These are phyloP conservation scores for Phytophthora cajani DNA, from an alignment of 352 stramenopile species.

Conservation along the genomic window DNA sequence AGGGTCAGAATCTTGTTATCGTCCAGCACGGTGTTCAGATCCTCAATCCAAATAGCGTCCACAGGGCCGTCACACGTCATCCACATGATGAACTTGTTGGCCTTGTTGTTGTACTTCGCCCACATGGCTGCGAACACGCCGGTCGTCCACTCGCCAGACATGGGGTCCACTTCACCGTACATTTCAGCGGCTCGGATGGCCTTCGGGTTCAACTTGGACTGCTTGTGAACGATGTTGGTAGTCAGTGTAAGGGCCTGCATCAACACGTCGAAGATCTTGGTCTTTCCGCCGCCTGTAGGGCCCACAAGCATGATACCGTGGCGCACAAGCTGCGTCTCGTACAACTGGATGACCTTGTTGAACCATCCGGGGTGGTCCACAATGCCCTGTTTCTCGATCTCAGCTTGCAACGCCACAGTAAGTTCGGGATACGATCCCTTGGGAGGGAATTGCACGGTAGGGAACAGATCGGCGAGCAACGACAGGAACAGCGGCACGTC, in stretches of 20 bases:
- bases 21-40: conserved; percentile 98
- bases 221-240: conserved; percentile 94
- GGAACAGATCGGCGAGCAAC: conserved; percentile 97
- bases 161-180: conserved; percentile 97
- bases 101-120: conserved; percentile 98
- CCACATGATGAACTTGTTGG: conserved; percentile 98
- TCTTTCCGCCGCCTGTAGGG: conserved; percentile 97
- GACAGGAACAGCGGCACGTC: conserved; percentile 98
- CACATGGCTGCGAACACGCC: conserved; percentile 98
- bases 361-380: conserved; percentile 90
- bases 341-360: conserved; percentile 98
- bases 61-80: conserved; percentile 98
- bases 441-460: conserved; percentile 87
- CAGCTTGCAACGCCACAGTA: conserved; percentile 81
- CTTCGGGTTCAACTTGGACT: conserved; percentile 98
- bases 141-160: conserved; percentile 98
- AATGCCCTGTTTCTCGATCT: conserved; percentile 94
- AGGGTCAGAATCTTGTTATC: conserved; percentile 98
- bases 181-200: conserved; percentile 97
- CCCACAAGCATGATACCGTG: conserved; percentile 99
- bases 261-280: conserved; percentile 96
- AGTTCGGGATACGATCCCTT: conserved; percentile 98
- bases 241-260: conserved; percentile 93
- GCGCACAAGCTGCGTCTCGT: conserved; percentile 97
- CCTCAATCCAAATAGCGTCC: conserved; percentile 99